Conservation (phyloP, 768 basidiomycete species). For the Suillus occidentalis region DNA sequence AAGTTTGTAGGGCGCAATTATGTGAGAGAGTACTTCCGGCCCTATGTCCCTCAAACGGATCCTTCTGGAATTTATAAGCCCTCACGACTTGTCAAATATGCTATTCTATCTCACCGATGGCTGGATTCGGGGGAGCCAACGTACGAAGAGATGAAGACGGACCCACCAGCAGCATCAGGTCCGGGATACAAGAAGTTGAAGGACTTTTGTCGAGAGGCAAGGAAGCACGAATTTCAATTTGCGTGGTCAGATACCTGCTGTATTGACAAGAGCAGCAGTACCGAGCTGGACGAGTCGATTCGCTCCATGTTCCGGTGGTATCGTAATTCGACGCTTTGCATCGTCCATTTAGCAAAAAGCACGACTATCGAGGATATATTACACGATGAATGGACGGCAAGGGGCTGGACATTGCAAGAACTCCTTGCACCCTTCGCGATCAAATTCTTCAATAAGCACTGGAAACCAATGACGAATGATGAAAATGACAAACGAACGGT, state of each 20-base stretch:
- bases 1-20: neutral
- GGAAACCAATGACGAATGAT: neutral
- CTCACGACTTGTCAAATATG: conserved; percentile 2
- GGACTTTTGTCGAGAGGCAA: neutral
- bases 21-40: neutral
- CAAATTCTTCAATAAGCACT: neutral
- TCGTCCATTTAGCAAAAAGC: neutral
- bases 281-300: neutral
- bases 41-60: neutral
- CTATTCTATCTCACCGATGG: conserved; percentile 12
- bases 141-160: conserved; percentile 2
- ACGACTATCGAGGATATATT: neutral
- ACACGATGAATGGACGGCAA: neutral
- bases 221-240: neutral
- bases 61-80: neutral
- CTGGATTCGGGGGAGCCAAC: conserved; percentile 7
- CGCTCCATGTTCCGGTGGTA: conserved; percentile 2
- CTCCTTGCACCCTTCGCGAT: neutral
- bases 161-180: neutral
- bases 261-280: neutral
- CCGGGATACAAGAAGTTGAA: conserved; percentile 3
- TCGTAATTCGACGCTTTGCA: neutral
- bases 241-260: neutral
- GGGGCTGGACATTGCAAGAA: neutral
- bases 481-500: neutral